Percentiles rank a stretch among this genome's conserved stretches.
These are phyloP conservation scores for Lactifluus subvellereus DNA, from an alignment of 768 basidiomycete genomes.

Conservation along the genomic window DNA sequence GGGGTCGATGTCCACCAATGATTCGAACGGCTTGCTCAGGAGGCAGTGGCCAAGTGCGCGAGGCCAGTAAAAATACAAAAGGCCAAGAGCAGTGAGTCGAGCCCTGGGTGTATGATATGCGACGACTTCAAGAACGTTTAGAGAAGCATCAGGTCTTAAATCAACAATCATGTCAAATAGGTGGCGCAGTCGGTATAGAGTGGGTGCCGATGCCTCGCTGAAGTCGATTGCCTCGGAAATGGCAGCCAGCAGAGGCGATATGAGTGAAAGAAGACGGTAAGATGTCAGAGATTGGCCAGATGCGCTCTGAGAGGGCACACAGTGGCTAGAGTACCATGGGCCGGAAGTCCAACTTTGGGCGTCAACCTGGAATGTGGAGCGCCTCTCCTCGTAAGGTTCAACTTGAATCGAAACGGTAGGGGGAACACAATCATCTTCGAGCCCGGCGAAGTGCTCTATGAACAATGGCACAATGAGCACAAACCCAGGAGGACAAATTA, in stretches of 20 bases:
- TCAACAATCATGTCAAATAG: conserved; percentile 49
- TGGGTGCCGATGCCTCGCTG: conserved; percentile 31
- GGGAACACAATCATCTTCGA: not conserved
- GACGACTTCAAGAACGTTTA: conserved; percentile 65
- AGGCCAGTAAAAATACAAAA: conserved; percentile 63
- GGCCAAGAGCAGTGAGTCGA: conserved; percentile 47
- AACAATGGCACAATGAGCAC: not conserved
- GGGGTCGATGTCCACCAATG: conserved; percentile 32
- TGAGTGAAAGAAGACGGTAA: conserved; percentile 56
- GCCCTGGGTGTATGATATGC: conserved; percentile 58
- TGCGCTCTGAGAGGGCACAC: conserved; percentile 44
- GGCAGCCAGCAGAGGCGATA: conserved; percentile 56
- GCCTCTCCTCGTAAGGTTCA: conserved; percentile 15
- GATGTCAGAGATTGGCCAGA: conserved; percentile 49
- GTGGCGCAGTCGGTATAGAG: conserved; percentile 45
- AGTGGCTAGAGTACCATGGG: conserved; percentile 12
- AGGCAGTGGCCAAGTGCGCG: conserved; percentile 59
- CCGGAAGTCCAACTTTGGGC: conserved; percentile 27
- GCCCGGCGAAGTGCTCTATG: conserved; percentile 1
- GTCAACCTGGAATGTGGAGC: conserved; percentile 2
- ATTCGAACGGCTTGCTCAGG: conserved; percentile 48
- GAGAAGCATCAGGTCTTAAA: conserved; percentile 60
- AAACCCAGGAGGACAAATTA: not conserved
- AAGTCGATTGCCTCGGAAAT: conserved; percentile 54
- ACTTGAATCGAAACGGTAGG: conserved; percentile 25